Evolutionary conservation across 179 eudicot species (phyloP), one percentile per base, ranked within the genome.

Genomic region (Actinidia arguta): DNA sequence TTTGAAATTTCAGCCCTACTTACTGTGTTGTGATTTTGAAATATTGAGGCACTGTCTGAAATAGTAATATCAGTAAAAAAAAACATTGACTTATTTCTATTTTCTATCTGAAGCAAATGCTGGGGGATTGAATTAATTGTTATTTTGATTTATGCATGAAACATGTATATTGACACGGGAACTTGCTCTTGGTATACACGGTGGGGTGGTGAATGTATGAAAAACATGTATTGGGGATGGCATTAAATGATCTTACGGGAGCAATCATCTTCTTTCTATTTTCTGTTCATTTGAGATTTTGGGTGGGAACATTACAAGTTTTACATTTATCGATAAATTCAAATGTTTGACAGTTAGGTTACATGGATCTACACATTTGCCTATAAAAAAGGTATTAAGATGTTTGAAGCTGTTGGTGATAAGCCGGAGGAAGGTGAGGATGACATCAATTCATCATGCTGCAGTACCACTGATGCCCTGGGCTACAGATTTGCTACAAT

Each of bases 81-180:
- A 24, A n/a, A 55, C 61, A 51, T 50, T 50, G 20, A 25, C 24
- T 73, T 8, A n/a, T 55, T 75, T 52, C 24, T 75, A 16, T 27
- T 52, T 54, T 12, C 42, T 7, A 22, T 73, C 16, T 75, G 78
- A 31, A 8, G 78, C 64, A 75, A 39, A 73, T 54, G 63, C 64
- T 75, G 64, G 36, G 36, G 48, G 54, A 54, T 75, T 7, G 16
- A 36, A n/a, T 31, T 62, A 36, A 36, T 27, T 36, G 39, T 73
- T n/a, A 5, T 22, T 8, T n/a, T 22, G 8, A 22, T 44, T 46
- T 44, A 42, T 46, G 42, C 42, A 73, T 50, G 42, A 14, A 73
- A 5, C 17, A 39, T 39, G 18, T 76, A 17, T 22, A 20, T 48
- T 56, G 48, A 39, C 17, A 20, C 20, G 44, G 79, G 48, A 31